Base-by-base conservation (phyloP, 768 basidiomycete species). In the Suillus placidus region DNA sequence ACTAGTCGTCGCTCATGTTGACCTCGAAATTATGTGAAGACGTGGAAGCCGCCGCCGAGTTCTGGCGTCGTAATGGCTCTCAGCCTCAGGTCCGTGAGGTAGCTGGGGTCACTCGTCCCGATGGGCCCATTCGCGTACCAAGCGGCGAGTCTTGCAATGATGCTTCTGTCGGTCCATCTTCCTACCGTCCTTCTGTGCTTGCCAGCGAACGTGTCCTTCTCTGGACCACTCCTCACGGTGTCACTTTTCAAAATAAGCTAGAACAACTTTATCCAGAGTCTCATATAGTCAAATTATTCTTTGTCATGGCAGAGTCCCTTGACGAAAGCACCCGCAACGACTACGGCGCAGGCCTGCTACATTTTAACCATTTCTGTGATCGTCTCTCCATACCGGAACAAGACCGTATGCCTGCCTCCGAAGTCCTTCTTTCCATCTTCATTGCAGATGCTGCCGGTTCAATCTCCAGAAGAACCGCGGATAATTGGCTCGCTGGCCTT, bases 351-450 rank as follows among this genome's bases (percentile, higher is more conserved):
- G 77, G 79, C 0, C 49, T 78, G 0, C 72, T 78, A 0, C 69
- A 73, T 10, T 83, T 79, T 70, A 73, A 69, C 2, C 75, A 80
- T 64, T 80, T 77, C 67, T 80, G 79, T 49, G 76, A 79, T 32
- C 77, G 73, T 42, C 63, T 73, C 6, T 65, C 70, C 10, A 69
- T 83, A 0, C 76, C 80, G 0, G 77, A 82, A 64, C 65, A 70
- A 0, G 42, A 64, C 0, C 64, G 78, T 1, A 79, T 80, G 76
- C 80, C 79, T 0, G 79, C 79, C 0, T 70, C 71, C 4, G 72
- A 74, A 18, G 3, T 64, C 1, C 66, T 81, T 8, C 40, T 81
- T 1, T 57, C 74, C 6, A 60, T 68, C 10, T 82, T 82, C 60
- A 67, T 70, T 4, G 71, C 75, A 16, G 60, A 66, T 6, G 60